Percentiles rank a stretch among this genome's conserved stretches.
Evolutionary conservation across 2,329 filamentous ascomycete genomes (phyloP).

Genomic region (Hortaea werneckii): DNA sequence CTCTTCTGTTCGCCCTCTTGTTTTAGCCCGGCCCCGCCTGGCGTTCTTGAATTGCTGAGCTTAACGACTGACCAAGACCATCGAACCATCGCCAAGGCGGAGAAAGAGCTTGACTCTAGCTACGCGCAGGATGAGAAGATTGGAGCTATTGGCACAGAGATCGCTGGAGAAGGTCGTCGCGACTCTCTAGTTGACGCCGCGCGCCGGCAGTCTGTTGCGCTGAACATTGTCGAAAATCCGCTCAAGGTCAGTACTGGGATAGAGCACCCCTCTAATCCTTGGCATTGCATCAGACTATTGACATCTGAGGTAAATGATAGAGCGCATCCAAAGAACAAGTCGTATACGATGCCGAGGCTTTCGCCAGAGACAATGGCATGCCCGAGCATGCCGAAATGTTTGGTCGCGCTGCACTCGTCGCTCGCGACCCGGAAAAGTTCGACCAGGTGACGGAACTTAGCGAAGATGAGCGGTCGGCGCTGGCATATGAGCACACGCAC

Average conservation of each 20-base stretch:
- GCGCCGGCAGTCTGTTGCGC: slow-evolving; percentile 32
- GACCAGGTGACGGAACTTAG: slow-evolving; percentile 39
- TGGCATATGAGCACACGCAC: slow-evolving; percentile 38
- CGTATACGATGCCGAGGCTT: slow-evolving; percentile 24
- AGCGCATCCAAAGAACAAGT: slow-evolving; percentile 24
- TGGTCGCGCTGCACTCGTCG: slow-evolving; percentile 41
- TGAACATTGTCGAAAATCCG: slow-evolving; percentile 40
- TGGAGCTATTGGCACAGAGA: neutral
- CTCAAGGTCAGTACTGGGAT: slow-evolving; percentile 27
- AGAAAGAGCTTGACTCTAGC: no score
- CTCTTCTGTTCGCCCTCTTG: no score
- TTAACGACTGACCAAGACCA: no score
- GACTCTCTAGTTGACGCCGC: slow-evolving; percentile 3
- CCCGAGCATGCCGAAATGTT: slow-evolving; percentile 29
- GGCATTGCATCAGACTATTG: neutral
- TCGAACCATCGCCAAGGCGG: no score
- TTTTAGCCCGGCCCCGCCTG: no score
- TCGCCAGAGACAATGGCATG: slow-evolving; percentile 26
- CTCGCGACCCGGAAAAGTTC: slow-evolving; percentile 40
- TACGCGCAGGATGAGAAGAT: no score
- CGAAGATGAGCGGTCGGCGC: slow-evolving; percentile 32
- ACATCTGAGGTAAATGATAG: slow-evolving; percentile 16
- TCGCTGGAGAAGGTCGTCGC: neutral
- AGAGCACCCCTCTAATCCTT: neutral
- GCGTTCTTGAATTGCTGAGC: no score